A percentile compares a stretch with the other conserved stretches of the same genome.
phyloP scores from a whole-genome alignment of 2,329 filamentous ascomycete species.

The Aureobasidium vineae region DNA sequence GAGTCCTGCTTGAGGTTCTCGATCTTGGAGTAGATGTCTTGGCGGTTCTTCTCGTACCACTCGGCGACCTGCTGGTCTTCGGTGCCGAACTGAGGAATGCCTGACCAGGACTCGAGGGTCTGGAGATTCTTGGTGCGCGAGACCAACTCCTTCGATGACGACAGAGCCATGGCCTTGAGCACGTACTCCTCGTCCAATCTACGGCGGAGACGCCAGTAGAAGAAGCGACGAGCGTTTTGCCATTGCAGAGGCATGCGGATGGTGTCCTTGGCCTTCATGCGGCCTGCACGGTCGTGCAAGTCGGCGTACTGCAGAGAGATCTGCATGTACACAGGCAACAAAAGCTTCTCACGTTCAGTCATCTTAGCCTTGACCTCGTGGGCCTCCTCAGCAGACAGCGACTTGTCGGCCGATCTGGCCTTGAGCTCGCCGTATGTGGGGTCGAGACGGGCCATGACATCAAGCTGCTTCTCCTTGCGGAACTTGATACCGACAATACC shows the following conservation, averaged over 20 bases:
- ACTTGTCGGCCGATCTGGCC: conserved; percentile 68
- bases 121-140: conserved; percentile 58
- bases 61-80: conserved; percentile 80
- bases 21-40: conserved; percentile 77
- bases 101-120: conserved; percentile 79
- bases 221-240: conserved; percentile 90
- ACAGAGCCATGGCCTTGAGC: conserved; percentile 73
- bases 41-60: conserved; percentile 96
- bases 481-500: conserved; percentile 99
- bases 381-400: conserved; percentile 69
- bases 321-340: conserved; percentile 91
- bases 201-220: conserved; percentile 99
- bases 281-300: conserved; percentile 91
- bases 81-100: conserved; percentile 70
- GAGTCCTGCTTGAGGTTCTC: conserved; percentile 77
- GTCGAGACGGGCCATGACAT: conserved; percentile 95
- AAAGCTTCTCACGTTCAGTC: conserved; percentile 76
- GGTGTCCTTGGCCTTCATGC: conserved; percentile 97
- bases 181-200: conserved; percentile 97
- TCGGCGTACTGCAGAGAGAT: conserved; percentile 97
- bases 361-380: conserved; percentile 81
- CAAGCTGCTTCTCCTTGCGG: conserved; percentile 93
- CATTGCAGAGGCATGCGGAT: conserved; percentile 83
- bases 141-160: conserved; percentile 44
- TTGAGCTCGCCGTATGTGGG: conserved; percentile 78